These are phyloP conservation scores for Solanum sejunctum DNA, from an alignment of 257 asterid species.

Conservation along the genomic window DNA sequence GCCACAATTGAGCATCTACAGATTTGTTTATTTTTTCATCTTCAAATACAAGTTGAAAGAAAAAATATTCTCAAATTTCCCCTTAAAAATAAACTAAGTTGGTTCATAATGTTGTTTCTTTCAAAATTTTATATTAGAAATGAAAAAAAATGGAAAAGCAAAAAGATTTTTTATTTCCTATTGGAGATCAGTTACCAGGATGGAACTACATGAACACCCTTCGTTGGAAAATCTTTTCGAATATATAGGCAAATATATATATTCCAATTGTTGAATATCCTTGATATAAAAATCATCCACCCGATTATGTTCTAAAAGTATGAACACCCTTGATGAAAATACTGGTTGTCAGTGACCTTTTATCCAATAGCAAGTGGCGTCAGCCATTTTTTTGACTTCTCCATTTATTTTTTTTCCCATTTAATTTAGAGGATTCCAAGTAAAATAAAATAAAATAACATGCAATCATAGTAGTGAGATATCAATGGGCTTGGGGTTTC, in stretches of 20 bases:
- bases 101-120: not conserved
- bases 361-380: not conserved
- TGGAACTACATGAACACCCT: no score
- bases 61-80: not conserved
- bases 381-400: not conserved
- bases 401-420: not conserved
- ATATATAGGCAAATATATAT: no score
- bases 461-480: not conserved
- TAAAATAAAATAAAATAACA: not conserved
- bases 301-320: no score
- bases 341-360: not conserved
- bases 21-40: not conserved
- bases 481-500: not conserved
- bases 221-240: no score
- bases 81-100: not conserved
- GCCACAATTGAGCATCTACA: not conserved
- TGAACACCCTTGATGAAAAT: no score
- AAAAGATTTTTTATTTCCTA: not conserved
- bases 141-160: not conserved
- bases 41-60: not conserved
- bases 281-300: no score
- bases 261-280: no score
- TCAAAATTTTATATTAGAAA: not conserved
- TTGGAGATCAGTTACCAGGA: not conserved
- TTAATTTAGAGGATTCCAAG: not conserved